These are phyloP conservation scores for Trichopus zeylanicus DNA, from an alignment of 116 monocot genomes.

Conservation along the genomic window DNA sequence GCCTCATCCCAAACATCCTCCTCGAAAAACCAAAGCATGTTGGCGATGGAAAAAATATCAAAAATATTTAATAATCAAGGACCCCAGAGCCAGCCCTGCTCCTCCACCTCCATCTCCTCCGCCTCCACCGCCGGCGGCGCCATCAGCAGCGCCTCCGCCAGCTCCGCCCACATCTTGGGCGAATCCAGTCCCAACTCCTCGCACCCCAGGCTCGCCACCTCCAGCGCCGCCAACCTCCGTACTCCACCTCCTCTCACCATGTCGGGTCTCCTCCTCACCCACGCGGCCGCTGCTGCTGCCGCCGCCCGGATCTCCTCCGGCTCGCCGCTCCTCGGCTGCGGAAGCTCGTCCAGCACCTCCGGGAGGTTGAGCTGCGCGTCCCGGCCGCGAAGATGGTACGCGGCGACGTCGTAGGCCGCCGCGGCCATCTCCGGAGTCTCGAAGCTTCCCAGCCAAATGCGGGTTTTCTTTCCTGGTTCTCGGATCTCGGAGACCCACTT, in stretches of 20 bases:
- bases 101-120: not conserved
- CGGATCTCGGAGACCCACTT: constrained; percentile 93
- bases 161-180: constrained; percentile 20
- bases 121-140: not conserved
- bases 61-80: not conserved
- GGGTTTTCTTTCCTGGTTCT: constrained; percentile 82
- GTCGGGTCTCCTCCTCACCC: constrained; percentile 12
- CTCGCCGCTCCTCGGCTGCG: constrained; percentile 39
- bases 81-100: constrained; percentile 9
- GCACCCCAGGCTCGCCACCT: not conserved
- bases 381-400: constrained; percentile 43
- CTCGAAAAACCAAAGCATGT: not conserved
- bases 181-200: constrained; percentile 5
- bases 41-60: not conserved
- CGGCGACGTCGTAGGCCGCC: constrained; percentile 74
- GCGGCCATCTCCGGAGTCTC: constrained; percentile 76
- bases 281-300: constrained; percentile 44
- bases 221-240: not conserved
- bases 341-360: constrained; percentile 29
- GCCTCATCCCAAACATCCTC: not conserved
- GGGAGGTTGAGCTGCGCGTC: constrained; percentile 76
- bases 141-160: constrained; percentile 12
- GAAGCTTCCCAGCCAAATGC: constrained; percentile 92
- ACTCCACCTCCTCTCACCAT: not conserved
- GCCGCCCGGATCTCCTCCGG: constrained; percentile 60